Evolutionary conservation across 352 stramenopile species (phyloP), one percentile per base, ranked within the genome.

Genomic region (Blastocystis sp.): DNA sequence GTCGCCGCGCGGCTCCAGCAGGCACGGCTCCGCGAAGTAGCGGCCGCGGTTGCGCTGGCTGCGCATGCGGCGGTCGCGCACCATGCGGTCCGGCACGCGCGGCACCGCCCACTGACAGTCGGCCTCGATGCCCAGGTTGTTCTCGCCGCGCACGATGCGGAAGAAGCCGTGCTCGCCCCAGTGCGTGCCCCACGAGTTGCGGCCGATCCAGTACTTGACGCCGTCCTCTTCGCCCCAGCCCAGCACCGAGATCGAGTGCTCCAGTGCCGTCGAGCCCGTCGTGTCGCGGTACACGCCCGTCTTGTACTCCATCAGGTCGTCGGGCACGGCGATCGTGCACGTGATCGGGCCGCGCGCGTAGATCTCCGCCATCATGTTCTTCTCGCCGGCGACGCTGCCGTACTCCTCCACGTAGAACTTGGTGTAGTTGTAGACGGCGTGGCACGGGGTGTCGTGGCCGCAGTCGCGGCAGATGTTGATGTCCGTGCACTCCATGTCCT

Each of bases 101-200:
- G 94, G 94, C 38, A 96, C 94, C 6, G 93, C 95, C 89, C 96
- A 97, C 28, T 93, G 92, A 89, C 95, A 98, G 87, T 97, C 92
- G n/a, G 91, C 93, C 90, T 98, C 95, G 24, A 98, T 94, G 17
- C 94, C 93, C 6, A 97, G 90, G 90, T 96, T 95, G 93, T 98
- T 97, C 40, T 94, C 91, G 14, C 95, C 95, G 24, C 94, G 92
- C 40, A 95, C 82, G 82, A 99, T 90, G n/a, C 95, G 92, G 91
- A 98, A 97, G 92, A 94, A 98, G 63, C 96, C 96, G 69, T 97
- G 91, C 91, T 98, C 94, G 43, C 96, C 95, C 95, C 95, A 98
- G 91, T 94, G 95, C 81, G 93, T 94, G 2, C 95, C 95, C 92
- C 96, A 93, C 90, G 93, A 93, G 94, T 98, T 97, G 69, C 96